Conservation (phyloP, 1,139 yeast genomes). For the Meyerozyma smithsonii region DNA sequence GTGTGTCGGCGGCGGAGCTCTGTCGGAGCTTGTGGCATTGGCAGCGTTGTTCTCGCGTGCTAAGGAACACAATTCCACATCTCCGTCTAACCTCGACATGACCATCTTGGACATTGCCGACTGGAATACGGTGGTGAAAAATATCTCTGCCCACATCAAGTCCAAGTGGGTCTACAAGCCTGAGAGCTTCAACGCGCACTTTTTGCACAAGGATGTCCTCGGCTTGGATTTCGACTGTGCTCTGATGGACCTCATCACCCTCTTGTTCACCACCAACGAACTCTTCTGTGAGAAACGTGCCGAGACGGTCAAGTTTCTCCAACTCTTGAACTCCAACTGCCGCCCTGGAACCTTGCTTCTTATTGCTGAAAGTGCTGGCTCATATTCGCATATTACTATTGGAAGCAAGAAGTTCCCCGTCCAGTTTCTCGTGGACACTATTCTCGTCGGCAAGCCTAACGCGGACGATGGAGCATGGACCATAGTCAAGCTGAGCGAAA, state of each 20-base stretch:
- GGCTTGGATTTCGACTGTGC: constrained; percentile 12
- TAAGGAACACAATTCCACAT: constrained; percentile 34
- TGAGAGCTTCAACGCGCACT: constrained; percentile 39
- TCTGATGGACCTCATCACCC: constrained; percentile 49
- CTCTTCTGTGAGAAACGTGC: constrained; percentile 65
- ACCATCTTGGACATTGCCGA: constrained; percentile 72
- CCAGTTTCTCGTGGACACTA: constrained; percentile 71
- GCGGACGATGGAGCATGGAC: constrained; percentile 59
- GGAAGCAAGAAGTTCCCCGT: constrained; percentile 79
- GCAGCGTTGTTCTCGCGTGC: constrained; percentile 53
- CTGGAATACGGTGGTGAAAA: constrained; percentile 55
- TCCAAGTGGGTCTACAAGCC: constrained; percentile 48
- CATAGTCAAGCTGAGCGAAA: constrained; percentile 58
- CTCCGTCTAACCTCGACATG: constrained; percentile 36
- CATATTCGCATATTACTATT: constrained; percentile 73
- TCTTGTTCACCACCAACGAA: constrained; percentile 83
- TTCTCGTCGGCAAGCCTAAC: constrained; percentile 54
- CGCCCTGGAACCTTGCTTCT: constrained; percentile 53
- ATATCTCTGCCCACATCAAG: constrained; percentile 39
- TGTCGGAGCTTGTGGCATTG: constrained; percentile 73
- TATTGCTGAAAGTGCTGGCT: constrained; percentile 85
- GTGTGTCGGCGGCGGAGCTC: constrained; percentile 87
- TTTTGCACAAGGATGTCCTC: constrained; percentile 48
- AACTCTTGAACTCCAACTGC: constrained; percentile 44
- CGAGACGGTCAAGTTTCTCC: constrained; percentile 57